Base-by-base conservation (phyloP, 2,329 filamentous ascomycete species). In the Gnomoniopsis sp. region DNA sequence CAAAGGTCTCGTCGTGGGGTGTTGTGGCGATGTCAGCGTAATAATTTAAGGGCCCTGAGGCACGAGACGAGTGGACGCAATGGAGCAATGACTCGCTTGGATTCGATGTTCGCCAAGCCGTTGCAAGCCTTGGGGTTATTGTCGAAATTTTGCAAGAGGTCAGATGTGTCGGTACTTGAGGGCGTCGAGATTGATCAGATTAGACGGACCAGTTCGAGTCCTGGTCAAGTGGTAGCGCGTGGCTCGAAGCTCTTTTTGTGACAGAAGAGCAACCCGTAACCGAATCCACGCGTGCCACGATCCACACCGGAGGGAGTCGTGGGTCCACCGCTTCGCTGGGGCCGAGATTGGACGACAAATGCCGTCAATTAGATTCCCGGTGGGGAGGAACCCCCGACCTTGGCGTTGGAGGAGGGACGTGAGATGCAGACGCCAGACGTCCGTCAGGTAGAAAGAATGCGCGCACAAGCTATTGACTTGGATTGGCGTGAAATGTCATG, bases 11-110 rank as follows among this genome's bases (percentile, higher is more conserved):
- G 44, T 22, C 36, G 46, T 49, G 15, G 14, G 34, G 6, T 49
- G 26, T 43, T 33, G 46, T 47, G n/a, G 23, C 17, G 22, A 33
- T 38, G n/a, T 30, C 47, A 30, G 19, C 19, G 12, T n/a, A 10
- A 26, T 52, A 26, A 50, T 33, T 47, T 48, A 56, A 51, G 48
- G 44, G 51, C 55, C 59, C 58, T 61, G 55, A 58, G 49, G 43
- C 51, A 22, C 23, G 33, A 53, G 46, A 44, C 33, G 41, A 22
- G 21, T 17, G 36, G 55, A 34, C 26, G 41, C 26, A 30, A 11
- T 53, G 30, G 49, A 55, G 59, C 55, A 58, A 61, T 55, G 50
- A 58, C 43, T 48, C 48, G 26, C 12, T 36, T 22, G 30, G 54
- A 22, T 30, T 15, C 6, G 46, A 54, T 23, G 46, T 21, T 36